Evolutionary conservation across 1,284 basidiomycete genomes (phyloP), one percentile per base, ranked within the genome.

Genomic region (Ganoderma sinense): DNA sequence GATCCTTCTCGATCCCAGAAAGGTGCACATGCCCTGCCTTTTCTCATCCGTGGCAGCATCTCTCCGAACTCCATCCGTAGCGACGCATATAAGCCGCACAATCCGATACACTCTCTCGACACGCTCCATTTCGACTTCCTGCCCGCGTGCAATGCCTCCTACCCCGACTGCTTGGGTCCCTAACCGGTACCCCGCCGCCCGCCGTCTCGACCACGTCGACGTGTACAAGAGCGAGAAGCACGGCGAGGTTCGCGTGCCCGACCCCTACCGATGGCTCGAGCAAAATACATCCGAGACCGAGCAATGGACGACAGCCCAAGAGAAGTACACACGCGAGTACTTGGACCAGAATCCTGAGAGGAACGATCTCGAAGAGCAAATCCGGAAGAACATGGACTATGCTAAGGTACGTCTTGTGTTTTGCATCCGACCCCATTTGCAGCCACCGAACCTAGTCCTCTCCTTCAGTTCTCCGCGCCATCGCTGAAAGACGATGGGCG

Each of bases 231-330:
- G 89, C 78, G 86, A 87, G 74, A 80, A 81, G 59, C 81, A 84
- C 39, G 91, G 90, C 26, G 77, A 88, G 61, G 89, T 94, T 53
- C 80, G 80, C 58, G 88, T 95, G 0, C 78, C 82, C 3, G 91
- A 95, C 79, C 92, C 93, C 8, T 95, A 94, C 82, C 82, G 87
- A 59, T 93, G 92, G 91, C 83, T 94, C 20, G 92, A 94, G 73
- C 82, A 85, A 64, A 80, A 88, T 74, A 84, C 85, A 20, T 79
- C 85, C 33, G 91, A 94, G 77, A 91, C 89, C 1, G 86, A 90
- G 67, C 77, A 82, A 61, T 94, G 92, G 88, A 89, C 86, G 10
- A 81, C 86, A 56, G 84, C 83, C 4, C 93, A 95, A 78, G 90
- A 87, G 62, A 80, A 80, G 6, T 90, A 89, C 72, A 91, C 92